A percentile compares a stretch with the other conserved stretches of the same genome.
phyloP scores from a whole-genome alignment of 2,329 filamentous ascomycete genomes.

The Xylaria sp. region DNA sequence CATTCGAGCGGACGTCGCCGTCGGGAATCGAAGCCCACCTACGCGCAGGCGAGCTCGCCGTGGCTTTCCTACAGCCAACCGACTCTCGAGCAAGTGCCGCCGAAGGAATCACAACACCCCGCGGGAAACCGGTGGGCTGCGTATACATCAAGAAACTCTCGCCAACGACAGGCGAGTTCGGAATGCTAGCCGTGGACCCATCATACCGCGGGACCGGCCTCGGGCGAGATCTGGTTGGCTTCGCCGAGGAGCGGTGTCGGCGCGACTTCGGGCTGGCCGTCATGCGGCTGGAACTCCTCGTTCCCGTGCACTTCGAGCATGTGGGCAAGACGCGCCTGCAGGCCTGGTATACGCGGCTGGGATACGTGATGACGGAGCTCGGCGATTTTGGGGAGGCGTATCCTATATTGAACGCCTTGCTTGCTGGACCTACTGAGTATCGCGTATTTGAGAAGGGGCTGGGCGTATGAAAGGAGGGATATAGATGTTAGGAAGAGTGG shows the following conservation, averaged over 20 bases:
- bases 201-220: conserved; percentile 42
- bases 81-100: not conserved
- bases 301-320: conserved; percentile 43
- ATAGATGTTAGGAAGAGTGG: not conserved
- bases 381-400: conserved; percentile 40
- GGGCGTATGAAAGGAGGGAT: not conserved
- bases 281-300: conserved; percentile 44
- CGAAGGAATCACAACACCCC: not conserved
- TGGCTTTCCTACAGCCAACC: conserved; percentile 32
- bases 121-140: conserved; percentile 40
- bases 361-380: conserved; percentile 39
- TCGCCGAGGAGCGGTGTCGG: conserved; percentile 44
- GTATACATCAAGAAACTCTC: conserved; percentile 39
- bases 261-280: conserved; percentile 28
- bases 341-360: conserved; percentile 46
- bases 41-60: conserved; percentile 39
- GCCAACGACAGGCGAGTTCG: conserved; percentile 40
- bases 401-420: conserved; percentile 36
- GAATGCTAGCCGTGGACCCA: conserved; percentile 45
- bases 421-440: conserved; percentile 42
- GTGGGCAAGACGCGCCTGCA: conserved; percentile 43
- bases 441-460: conserved; percentile 45
- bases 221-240: conserved; percentile 43
- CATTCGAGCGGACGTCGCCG: conserved; percentile 41
- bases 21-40: conserved; percentile 39